These are phyloP conservation scores for Nicotiana rustica DNA, from an alignment of 305 asterid genomes.

Conservation along the genomic window DNA sequence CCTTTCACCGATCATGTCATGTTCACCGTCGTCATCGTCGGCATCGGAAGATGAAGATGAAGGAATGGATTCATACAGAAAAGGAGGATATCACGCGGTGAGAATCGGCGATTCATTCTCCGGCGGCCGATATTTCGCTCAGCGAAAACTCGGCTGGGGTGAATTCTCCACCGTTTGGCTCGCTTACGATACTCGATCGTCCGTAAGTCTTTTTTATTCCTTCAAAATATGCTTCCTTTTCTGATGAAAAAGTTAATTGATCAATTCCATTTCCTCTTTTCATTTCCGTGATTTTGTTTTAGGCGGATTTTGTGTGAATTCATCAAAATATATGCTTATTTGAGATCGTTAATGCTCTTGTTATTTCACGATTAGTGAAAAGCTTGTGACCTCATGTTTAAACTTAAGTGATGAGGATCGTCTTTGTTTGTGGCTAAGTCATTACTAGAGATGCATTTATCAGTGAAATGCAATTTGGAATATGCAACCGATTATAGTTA, in stretches of 20 bases:
- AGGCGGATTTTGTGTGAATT: neutral
- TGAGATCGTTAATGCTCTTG: neutral
- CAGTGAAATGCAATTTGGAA: neutral
- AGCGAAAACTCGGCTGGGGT: conserved; percentile 99
- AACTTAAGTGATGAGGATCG: neutral
- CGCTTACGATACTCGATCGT: conserved; percentile 82
- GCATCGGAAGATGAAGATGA: conserved; percentile 99
- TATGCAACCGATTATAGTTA: neutral
- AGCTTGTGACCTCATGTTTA: neutral
- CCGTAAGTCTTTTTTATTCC: conserved; percentile 53
- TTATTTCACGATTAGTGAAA: neutral
- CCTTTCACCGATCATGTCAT: conserved; percentile 59
- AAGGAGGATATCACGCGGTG: conserved; percentile 99
- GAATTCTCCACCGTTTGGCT: conserved; percentile 99
- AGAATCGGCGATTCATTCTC: conserved; percentile 89
- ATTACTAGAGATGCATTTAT: neutral
- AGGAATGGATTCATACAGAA: conserved; percentile 85
- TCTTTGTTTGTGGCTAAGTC: neutral
- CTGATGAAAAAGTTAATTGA: neutral
- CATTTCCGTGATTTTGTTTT: neutral
- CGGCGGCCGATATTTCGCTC: conserved; percentile 90
- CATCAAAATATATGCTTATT: neutral
- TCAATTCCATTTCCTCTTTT: neutral
- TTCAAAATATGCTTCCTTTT: neutral
- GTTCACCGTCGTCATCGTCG: conserved; percentile 78